Base-by-base conservation (phyloP, 331 rosid species). In the Pyrus hybrid region DNA sequence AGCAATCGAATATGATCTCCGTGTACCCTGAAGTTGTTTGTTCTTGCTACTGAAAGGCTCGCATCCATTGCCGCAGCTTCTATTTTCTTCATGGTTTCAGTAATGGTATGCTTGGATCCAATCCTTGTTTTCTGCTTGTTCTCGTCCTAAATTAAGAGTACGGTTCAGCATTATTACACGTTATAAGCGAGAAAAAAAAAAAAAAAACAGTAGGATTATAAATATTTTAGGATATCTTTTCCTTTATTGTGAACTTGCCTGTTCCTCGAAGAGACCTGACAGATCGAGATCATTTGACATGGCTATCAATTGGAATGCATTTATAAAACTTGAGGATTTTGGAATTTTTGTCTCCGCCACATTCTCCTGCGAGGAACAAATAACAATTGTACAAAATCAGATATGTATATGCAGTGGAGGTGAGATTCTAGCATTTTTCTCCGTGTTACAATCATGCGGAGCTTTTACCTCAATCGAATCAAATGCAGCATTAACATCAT, bases 221-320 rank as follows among this genome's bases (percentile, higher is more conserved):
- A 25, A 17, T 12, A 37, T 13, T 61, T 5, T 26, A 16, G 70
- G 8, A 22, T 43, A 26, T 73, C 70, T 26, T 32, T 37, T 35
- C 60, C 43, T 12, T 26, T 28, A n/a, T 9, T 20, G 11, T 41
- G 6, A 45, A 86, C 88, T 79, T 82, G 75, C 97, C 92, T 85
- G 85, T 82, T 88, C 97, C 83, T 84, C 85, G 20, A 92, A 92
- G 56, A 90, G 87, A 68, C 93, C 92, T n/a, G 96, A 92, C 51
- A 92, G 84, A 88, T 92, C 91, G 23, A 92, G 93, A 82, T 92
- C 96, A 37, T 84, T 85, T 73, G 93, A 88, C 96, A 90, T 90
- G 75, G 96, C 96, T 85, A 92, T 92, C 71, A 92, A 72, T 73
- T 85, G 85, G 79, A 92, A 92, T n/a, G 97, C 97, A 83, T 92